Evolutionary conservation across 2,329 filamentous ascomycete genomes (phyloP), one percentile per base, ranked within the genome.

Genomic region (Arthrocladium fulminans): DNA sequence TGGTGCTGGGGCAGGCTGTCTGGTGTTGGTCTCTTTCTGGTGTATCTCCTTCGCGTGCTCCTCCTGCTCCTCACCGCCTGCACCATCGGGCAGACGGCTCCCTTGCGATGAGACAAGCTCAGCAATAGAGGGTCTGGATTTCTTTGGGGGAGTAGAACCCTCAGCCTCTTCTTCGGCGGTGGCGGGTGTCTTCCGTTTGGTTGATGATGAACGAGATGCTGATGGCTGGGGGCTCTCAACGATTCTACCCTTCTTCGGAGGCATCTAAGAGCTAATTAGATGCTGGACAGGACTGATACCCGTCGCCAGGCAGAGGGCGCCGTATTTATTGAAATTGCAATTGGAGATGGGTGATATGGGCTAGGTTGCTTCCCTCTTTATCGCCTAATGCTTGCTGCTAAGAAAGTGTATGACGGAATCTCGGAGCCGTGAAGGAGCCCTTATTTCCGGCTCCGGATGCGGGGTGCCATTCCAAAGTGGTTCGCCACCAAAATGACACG

Each of bases 221-320:
- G 39, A 42, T 37, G 43, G 43, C 32, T 46, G 30, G 30, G 29
- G 15, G 12, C 49, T 51, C 34, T 57, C 51, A 45, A 41, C 35
- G 27, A 46, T 50, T 45, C 55, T 52, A 20, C 50, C 53, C 44
- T 53, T 51, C 51, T 50, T 42, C 40, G 51, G 47, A 55, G 51
- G 50, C 55, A 57, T 57, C 55, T 57, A 57, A 54, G 39, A 35
- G 13, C 32, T 12, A 17, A 22, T 29, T 15, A 47, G 12, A 19
- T 23, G 27, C 29, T 17, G 44, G 29, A 32, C 20, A n/a, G 43
- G 29, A 23, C 15, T 27, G 44, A 25, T 47, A 20, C 12, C 12
- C 10, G 7, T 40, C 12, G 27, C 8, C 8, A 4, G 15, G 23
- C 13, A 27, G 22, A n/a, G n/a, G n/a, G n/a, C n/a, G n/a, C n/a